Conservation (phyloP, 1,139 yeast species). For the Yamadazyma epiphylla region DNA sequence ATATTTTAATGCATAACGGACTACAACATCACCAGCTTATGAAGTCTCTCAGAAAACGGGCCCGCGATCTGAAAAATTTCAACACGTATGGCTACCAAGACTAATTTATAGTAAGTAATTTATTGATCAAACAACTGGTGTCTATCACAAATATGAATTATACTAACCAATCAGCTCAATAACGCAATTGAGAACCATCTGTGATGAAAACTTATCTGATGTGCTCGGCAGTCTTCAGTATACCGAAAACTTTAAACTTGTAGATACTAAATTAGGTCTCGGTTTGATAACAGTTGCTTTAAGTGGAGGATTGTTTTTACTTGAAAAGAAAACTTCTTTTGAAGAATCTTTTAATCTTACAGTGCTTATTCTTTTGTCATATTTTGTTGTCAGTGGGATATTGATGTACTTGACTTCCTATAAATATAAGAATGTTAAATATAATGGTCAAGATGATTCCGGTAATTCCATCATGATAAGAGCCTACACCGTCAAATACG, state of each 20-base stretch:
- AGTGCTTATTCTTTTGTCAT: constrained; percentile 44
- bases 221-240: constrained; percentile 58
- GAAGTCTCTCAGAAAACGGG: too few relatives aligned
- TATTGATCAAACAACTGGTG: background rate
- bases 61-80: background rate
- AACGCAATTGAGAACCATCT: constrained; percentile 43
- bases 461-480: constrained; percentile 34
- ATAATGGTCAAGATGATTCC: constrained; percentile 47
- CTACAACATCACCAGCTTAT: too few relatives aligned
- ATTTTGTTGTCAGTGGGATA: constrained; percentile 47
- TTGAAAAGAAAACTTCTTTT: constrained; percentile 61
- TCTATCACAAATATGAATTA: too few relatives aligned
- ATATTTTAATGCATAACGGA: background rate
- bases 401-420: constrained; percentile 42
- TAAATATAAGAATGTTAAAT: constrained; percentile 54
- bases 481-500: constrained; percentile 36
- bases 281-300: constrained; percentile 66
- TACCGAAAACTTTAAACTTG: constrained; percentile 51
- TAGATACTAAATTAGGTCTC: constrained; percentile 62
- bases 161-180: constrained; percentile 28
- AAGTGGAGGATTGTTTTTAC: constrained; percentile 61
- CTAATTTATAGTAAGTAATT: constrained; percentile 13
- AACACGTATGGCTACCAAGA: constrained; percentile 4
- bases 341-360: constrained; percentile 32
- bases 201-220: constrained; percentile 46